These are phyloP conservation scores for Neopestalotiopsis clavispora DNA, from an alignment of 2,329 filamentous ascomycete species.

Conservation along the genomic window DNA sequence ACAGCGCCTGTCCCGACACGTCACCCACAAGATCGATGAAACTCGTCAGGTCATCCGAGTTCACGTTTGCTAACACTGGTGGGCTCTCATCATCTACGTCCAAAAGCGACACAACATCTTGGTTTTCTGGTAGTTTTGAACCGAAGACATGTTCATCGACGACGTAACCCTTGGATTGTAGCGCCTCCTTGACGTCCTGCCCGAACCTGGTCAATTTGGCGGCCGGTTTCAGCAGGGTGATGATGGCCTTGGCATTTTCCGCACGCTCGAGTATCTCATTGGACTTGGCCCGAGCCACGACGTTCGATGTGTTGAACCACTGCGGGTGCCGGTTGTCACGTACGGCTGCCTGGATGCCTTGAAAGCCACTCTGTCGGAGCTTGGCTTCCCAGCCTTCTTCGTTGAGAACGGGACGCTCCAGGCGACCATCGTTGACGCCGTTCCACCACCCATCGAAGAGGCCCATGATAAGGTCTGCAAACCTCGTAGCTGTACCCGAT, in stretches of 20 bases:
- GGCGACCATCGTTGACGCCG: not conserved
- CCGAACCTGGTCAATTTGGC: not conserved
- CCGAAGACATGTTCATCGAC: conserved; percentile 3
- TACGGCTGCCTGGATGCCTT: conserved; percentile 3
- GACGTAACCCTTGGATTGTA: not conserved
- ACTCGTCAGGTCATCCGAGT: not conserved
- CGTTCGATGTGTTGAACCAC: not conserved
- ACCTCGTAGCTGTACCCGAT: not conserved
- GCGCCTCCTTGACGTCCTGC: not conserved
- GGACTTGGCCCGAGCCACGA: not conserved
- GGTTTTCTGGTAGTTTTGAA: not conserved
- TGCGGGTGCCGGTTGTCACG: not conserved
- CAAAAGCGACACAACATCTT: not conserved
- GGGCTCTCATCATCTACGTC: not conserved
- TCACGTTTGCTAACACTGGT: not conserved
- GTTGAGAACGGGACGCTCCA: not conserved
- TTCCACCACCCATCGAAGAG: conserved; percentile 19
- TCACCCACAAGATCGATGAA: not conserved
- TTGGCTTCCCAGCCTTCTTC: conserved; percentile 11
- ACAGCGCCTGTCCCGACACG: not conserved
- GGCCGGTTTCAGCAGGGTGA: conserved; percentile 6
- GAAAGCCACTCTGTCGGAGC: conserved; percentile 14
- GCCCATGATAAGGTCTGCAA: conserved; percentile 11
- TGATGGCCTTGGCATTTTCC: not conserved
- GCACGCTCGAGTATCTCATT: not conserved